A percentile compares a stretch with the other conserved stretches of the same genome.
These are phyloP conservation scores for Gamsiella multidivaricata DNA, from an alignment of 192 early-diverging fungal species.

Conservation along the genomic window DNA sequence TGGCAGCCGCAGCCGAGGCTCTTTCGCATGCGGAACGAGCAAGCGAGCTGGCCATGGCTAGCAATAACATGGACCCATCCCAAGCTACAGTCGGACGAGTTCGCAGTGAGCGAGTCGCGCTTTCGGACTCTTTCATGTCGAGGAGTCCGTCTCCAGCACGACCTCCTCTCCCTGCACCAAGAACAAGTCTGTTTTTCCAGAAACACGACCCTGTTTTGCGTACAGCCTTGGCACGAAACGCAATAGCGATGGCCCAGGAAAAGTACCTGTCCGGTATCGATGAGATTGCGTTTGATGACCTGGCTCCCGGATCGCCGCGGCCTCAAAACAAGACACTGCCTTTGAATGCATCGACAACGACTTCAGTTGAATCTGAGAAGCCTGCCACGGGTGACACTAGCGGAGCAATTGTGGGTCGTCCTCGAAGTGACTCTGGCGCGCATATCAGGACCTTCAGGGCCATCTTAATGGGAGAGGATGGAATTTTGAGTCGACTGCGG, in stretches of 20 bases:
- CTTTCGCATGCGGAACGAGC: not conserved
- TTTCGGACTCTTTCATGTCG: slow-evolving; percentile 7
- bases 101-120: not conserved
- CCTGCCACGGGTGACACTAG: not conserved
- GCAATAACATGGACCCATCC: slow-evolving; percentile 3
- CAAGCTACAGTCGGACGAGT: slow-evolving; percentile 2
- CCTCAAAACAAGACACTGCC: slow-evolving; percentile 16
- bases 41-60: slow-evolving; percentile 10
- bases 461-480: slow-evolving; percentile 52
- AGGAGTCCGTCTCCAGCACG: slow-evolving; percentile 40
- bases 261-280: slow-evolving; percentile 53
- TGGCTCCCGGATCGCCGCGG: slow-evolving; percentile 29
- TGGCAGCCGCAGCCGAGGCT: slow-evolving; percentile 32
- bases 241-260: slow-evolving; percentile 48
- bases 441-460: slow-evolving; percentile 33
- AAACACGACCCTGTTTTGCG: slow-evolving; percentile 48
- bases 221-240: slow-evolving; percentile 39
- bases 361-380: not conserved
- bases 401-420: no score
- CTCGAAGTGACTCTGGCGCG: slow-evolving; percentile 43
- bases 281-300: slow-evolving; percentile 44
- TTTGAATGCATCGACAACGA: not conserved
- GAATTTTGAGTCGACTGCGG: slow-evolving; percentile 35
- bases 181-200: slow-evolving; percentile 53
- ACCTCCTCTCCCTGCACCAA: slow-evolving; percentile 23